phyloP scores from a whole-genome alignment of 2,329 filamentous ascomycete species.

The Bipolaris bicolor region DNA sequence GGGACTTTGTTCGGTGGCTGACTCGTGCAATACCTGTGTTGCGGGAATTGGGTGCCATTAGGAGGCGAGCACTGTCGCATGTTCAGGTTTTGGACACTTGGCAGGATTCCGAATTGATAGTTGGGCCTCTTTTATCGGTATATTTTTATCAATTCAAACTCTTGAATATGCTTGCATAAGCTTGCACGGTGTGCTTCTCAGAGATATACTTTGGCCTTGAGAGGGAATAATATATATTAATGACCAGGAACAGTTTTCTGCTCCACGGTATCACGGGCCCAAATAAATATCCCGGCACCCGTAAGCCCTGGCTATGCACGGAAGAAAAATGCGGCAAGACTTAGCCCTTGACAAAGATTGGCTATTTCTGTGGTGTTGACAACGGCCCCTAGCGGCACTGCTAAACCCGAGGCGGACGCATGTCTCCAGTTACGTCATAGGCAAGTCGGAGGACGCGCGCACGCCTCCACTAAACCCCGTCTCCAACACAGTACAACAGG shows the following conservation, averaged over 20 bases:
- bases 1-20: not conserved
- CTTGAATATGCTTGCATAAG: not conserved
- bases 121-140: not conserved
- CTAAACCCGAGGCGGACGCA: slow-evolving; percentile 8
- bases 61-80: not conserved
- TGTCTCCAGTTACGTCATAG: slow-evolving; percentile 7
- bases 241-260: not conserved
- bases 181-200: not conserved
- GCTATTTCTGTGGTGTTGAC: slow-evolving; percentile 1
- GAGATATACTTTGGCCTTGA: not conserved
- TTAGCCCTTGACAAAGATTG: not conserved
- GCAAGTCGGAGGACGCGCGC: slow-evolving; percentile 5
- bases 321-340: not conserved
- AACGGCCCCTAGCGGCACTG: not conserved
- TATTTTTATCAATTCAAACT: not conserved
- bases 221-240: not conserved
- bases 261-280: no score
- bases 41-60: not conserved
- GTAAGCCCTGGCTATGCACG: not conserved
- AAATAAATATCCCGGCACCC: not conserved
- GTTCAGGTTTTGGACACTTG: not conserved
- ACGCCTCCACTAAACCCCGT: slow-evolving; percentile 11
- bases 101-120: not conserved
- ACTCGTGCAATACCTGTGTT: not conserved
- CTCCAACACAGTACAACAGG: slow-evolving; percentile 8